These are phyloP conservation scores for Liriodendron chinense DNA, from an alignment of 164 flowering plant species.

Conservation along the genomic window DNA sequence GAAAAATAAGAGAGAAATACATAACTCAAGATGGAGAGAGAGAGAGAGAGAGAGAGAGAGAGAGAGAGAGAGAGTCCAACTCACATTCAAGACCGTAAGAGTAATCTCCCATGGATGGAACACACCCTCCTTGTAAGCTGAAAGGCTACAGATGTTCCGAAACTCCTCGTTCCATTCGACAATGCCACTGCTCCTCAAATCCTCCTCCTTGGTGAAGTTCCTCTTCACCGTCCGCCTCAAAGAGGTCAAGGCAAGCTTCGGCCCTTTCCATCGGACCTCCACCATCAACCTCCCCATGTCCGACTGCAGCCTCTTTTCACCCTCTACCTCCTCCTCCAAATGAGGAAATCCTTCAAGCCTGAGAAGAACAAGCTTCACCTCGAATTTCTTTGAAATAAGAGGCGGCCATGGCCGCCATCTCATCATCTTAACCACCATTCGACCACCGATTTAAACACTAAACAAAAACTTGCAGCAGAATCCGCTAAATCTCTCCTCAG, in stretches of 20 bases:
- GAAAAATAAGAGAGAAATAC: too few species aligned
- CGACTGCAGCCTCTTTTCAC: slow-evolving; percentile 9
- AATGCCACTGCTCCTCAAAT: slow-evolving; percentile 33
- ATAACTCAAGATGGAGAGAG: too few species aligned
- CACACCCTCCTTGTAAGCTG: slow-evolving; percentile 54
- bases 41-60: neutral
- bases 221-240: slow-evolving; percentile 67
- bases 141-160: slow-evolving; percentile 51
- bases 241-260: slow-evolving; percentile 53
- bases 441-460: neutral
- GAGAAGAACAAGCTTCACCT: slow-evolving; percentile 62
- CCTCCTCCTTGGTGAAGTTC: slow-evolving; percentile 68
- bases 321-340: slow-evolving; percentile 7
- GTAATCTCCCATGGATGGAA: slow-evolving; percentile 91
- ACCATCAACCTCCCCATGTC: slow-evolving; percentile 42
- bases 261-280: slow-evolving; percentile 92
- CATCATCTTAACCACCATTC: slow-evolving; percentile 97
- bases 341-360: slow-evolving; percentile 42
- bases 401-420: slow-evolving; percentile 99
- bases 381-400: slow-evolving; percentile 55
- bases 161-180: slow-evolving; percentile 91
- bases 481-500: neutral
- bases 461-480: neutral
- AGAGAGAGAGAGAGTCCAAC: slow-evolving; percentile 22
- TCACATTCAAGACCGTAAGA: slow-evolving; percentile 70